These are phyloP conservation scores for Erigeron canadensis DNA, from an alignment of 129 eudicot species.

Conservation along the genomic window DNA sequence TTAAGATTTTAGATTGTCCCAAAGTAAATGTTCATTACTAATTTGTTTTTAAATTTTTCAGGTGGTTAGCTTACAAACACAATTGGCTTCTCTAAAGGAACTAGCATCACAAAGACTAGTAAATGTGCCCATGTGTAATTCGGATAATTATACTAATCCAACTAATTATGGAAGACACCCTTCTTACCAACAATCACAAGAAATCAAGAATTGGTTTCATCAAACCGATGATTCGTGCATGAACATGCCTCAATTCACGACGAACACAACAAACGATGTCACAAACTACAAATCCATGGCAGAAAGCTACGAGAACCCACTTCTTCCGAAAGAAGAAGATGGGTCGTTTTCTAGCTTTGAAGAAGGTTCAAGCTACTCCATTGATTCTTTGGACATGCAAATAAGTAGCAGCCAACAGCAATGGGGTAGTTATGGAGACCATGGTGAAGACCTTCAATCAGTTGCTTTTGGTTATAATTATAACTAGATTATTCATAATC, in stretches of 20 bases:
- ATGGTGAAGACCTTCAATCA: constrained; percentile 68
- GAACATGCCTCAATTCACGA: constrained; percentile 55
- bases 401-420: constrained; percentile 44
- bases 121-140: constrained; percentile 37
- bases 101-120: constrained; percentile 55
- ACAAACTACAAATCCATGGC: constrained; percentile 37
- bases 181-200: constrained; percentile 51
- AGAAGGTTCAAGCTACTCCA: constrained; percentile 54
- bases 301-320: constrained; percentile 37
- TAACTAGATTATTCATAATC: constrained; percentile 26
- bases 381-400: constrained; percentile 66
- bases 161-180: constrained; percentile 35
- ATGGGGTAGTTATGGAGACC: constrained; percentile 56
- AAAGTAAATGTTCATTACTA: not conserved
- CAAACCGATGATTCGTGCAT: constrained; percentile 47
- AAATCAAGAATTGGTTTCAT: constrained; percentile 71
- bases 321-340: constrained; percentile 41
- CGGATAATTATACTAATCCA: constrained; percentile 47
- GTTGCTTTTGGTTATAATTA: constrained; percentile 66
- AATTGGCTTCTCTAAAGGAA: constrained; percentile 70
- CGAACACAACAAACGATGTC: constrained; percentile 27
- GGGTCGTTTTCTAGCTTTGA: constrained; percentile 62
- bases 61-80: constrained; percentile 92
- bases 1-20: not conserved
- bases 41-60: constrained; percentile 20